Conservation (phyloP, 345 rosid species). For the Adansonia digitata region DNA sequence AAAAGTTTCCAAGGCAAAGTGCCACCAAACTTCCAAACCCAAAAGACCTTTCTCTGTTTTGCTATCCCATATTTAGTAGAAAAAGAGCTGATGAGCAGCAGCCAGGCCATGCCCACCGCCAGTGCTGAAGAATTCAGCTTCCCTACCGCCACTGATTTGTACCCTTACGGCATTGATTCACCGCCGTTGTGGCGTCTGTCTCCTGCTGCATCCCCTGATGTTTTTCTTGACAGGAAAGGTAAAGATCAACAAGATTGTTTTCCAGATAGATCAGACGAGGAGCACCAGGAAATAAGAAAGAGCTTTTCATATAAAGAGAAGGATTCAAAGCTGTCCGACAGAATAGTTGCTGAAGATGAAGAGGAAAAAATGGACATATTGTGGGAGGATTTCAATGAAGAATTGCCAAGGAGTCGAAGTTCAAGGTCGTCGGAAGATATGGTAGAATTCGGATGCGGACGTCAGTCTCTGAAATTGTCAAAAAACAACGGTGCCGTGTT, state of each 20-base stretch:
- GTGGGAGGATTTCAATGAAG: conserved; percentile 89
- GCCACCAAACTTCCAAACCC: conserved; percentile 37
- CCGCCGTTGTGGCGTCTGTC: conserved; percentile 70
- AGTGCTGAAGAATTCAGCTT: conserved; percentile 62
- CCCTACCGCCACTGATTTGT: conserved; percentile 35
- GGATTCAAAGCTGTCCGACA: not conserved
- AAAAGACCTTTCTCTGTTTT: conserved; percentile 1
- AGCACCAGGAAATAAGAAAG: conserved; percentile 14
- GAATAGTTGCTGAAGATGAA: conserved; percentile 6
- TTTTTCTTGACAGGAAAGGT: conserved; percentile 6
- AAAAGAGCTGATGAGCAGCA: not conserved
- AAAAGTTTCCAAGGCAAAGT: conserved; percentile 20
- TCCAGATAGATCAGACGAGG: not conserved
- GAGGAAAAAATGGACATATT: conserved; percentile 75
- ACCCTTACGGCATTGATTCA: conserved; percentile 38
- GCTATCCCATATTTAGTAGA: not conserved
- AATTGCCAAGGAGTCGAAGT: conserved; percentile 26
- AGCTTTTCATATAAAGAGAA: conserved; percentile 34
- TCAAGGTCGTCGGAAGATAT: conserved; percentile 15
- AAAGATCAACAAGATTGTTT: not conserved
- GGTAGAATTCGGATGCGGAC: conserved; percentile 28
- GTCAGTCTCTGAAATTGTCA: conserved; percentile 25
- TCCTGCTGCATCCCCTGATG: conserved; percentile 26
- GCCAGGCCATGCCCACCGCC: conserved; percentile 28
- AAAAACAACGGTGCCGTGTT: conserved; percentile 20